phyloP scores from a whole-genome alignment of 305 asterid species.

The Fraxinus dipetala region DNA sequence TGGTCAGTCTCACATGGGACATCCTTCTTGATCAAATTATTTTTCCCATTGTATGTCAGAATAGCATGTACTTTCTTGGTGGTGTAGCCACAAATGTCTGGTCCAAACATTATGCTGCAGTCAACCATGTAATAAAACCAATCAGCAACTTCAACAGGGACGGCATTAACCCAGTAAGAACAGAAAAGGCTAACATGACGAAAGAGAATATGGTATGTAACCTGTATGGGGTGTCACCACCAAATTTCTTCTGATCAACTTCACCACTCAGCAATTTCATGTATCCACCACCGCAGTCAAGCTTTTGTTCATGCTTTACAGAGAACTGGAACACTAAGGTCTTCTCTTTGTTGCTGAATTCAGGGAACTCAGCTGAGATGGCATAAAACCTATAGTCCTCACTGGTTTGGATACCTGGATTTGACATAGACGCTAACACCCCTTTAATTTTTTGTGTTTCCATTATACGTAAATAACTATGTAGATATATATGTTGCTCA shows the following conservation, averaged over 20 bases:
- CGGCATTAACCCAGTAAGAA: not conserved
- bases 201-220: conserved; percentile 20
- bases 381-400: conserved; percentile 93
- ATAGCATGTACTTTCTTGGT: conserved; percentile 96
- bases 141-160: conserved; percentile 24
- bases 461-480: not conserved
- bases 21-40: conserved; percentile 92
- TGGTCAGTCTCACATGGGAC: conserved; percentile 98
- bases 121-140: conserved; percentile 2
- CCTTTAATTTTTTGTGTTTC: not conserved
- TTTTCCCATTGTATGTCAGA: conserved; percentile 66
- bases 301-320: conserved; percentile 97
- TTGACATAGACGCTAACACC: not conserved
- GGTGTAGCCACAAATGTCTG: conserved; percentile 89
- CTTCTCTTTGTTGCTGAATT: conserved; percentile 87
- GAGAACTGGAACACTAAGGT: conserved; percentile 86
- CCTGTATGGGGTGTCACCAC: conserved; percentile 98
- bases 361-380: conserved; percentile 91
- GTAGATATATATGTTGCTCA: not conserved
- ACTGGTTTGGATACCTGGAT: conserved; percentile 92
- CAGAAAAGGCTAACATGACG: not conserved
- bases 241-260: conserved; percentile 86
- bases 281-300: conserved; percentile 99
- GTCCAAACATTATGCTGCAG: conserved; percentile 98
- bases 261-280: conserved; percentile 90